A percentile compares a stretch with the other conserved stretches of the same genome.
Evolutionary conservation across 2,329 filamentous ascomycete species (phyloP).

Genomic region (Phoma herbarum): DNA sequence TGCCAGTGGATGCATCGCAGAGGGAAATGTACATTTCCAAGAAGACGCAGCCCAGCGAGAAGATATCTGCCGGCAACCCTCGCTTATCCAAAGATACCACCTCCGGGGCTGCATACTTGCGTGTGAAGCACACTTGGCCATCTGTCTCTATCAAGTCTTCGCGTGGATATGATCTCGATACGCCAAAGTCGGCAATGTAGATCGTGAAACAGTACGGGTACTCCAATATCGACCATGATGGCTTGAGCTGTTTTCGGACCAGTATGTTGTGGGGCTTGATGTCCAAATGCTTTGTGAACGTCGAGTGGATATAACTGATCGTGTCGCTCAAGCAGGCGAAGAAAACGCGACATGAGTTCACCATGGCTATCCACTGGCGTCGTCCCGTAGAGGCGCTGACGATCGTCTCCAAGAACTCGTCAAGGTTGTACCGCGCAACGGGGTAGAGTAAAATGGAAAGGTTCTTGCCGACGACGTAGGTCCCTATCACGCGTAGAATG

Average conservation of each 20-base stretch:
- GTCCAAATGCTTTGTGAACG: constrained; percentile 35
- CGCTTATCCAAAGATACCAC: neutral
- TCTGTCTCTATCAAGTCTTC: neutral
- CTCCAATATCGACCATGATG: neutral
- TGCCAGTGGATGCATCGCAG: neutral
- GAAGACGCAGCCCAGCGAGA: neutral
- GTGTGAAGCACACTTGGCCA: neutral
- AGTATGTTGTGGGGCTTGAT: constrained; percentile 40
- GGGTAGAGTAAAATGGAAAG: constrained; percentile 35
- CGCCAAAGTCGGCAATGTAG: constrained; percentile 40
- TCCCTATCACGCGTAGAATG: constrained; percentile 24
- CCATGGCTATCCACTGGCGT: neutral
- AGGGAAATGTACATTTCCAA: neutral
- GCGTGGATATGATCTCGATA: constrained; percentile 26
- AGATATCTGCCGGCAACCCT: neutral
- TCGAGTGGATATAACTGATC: constrained; percentile 27
- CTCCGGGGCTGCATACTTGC: constrained; percentile 10
- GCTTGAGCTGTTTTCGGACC: constrained; percentile 14
- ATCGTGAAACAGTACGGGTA: constrained; percentile 12
- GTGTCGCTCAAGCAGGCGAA: constrained; percentile 27
- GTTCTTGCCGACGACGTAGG: constrained; percentile 20
- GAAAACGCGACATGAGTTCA: constrained; percentile 2
- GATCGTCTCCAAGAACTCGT: constrained; percentile 24
- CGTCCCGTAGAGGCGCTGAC: neutral
- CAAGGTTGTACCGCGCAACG: constrained; percentile 27